phyloP scores from a whole-genome alignment of 2,329 filamentous ascomycete genomes.

The Claviceps capensis region DNA sequence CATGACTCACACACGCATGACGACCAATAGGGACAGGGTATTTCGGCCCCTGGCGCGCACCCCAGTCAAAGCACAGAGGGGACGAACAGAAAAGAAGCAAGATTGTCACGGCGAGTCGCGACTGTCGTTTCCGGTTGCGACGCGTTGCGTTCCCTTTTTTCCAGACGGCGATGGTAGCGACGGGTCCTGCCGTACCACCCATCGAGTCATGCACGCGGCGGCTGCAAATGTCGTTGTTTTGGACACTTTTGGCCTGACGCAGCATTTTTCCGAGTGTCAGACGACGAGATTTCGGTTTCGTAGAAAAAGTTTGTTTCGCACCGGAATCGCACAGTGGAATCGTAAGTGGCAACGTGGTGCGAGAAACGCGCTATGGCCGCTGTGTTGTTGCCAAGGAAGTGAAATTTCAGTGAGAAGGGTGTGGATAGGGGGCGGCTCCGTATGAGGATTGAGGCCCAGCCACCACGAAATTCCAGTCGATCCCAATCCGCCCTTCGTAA shows the following conservation, averaged over 20 bases:
- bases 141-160: slow-evolving; percentile 1
- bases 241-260: too few relatives aligned
- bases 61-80: not conserved
- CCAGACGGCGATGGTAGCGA: not conserved
- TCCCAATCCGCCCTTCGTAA: not conserved
- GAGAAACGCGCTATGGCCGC: slow-evolving; percentile 8
- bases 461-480: not conserved
- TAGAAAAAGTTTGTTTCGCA: slow-evolving; percentile 9
- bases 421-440: slow-evolving; percentile 9
- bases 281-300: too few relatives aligned
- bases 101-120: slow-evolving; percentile 7
- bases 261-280: too few relatives aligned
- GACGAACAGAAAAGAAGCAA: slow-evolving; percentile 4
- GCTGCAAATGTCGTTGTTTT: too few relatives aligned
- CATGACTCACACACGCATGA: slow-evolving; percentile 15
- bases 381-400: slow-evolving; percentile 7
- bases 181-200: not conserved
- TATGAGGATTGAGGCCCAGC: slow-evolving; percentile 9
- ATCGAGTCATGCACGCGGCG: not conserved
- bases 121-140: slow-evolving; percentile 6
- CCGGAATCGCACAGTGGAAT: not conserved
- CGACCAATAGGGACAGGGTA: not conserved
- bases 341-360: slow-evolving; percentile 5
- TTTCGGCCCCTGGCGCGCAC: not conserved
- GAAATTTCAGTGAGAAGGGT: slow-evolving; percentile 12